Base-by-base conservation (phyloP, 2,329 filamentous ascomycete genomes). In the Aureobasidium uvarum region DNA sequence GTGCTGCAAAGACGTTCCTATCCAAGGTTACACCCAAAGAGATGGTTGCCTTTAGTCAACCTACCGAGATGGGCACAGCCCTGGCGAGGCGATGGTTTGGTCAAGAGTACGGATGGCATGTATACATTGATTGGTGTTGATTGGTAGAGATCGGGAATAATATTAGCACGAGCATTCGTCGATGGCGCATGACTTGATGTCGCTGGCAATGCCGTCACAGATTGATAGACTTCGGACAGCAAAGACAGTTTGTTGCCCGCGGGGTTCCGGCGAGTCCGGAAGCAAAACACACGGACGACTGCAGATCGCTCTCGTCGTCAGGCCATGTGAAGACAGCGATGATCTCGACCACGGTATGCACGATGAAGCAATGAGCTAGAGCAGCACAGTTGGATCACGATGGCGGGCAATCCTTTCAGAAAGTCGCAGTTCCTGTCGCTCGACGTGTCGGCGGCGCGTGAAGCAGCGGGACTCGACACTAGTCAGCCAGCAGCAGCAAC, bases 21-120 rank as follows among this genome's bases (percentile, higher is more conserved):
- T 83, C 84, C 67, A 77, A 85, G 74, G 79, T 80, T 45, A 78
- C 87, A 55, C 77, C 80, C 20, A 86, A 84, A 72, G 77, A 79
- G 13, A 65, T 71, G n/a, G 78, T 88, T 45, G 86, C 86, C 2
- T 88, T 89, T 75, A 87, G 85, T 70, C 85, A 87, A 70, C 86
- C 86, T n/a, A 89, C 87, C 0, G 83, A 84, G 69, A 84, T 81
- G 70, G 87, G 87, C 43, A 81, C 81, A 16, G 77, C 76, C 48
- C 76, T 89, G 68, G 85, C 86, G 10, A 78, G 82, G 70, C 81
- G 80, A 67, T 88, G 85, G 78, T 85, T 84, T 70, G 84, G 82
- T 25, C 76, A 75, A 54, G 76, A 80, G 55, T 80, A 79, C 66
- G 83, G 82, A 55, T 88, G 86, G 86, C 80, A 81, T 75, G 84